phyloP scores from a whole-genome alignment of 106 monocot species.

The Apostasia shenzhenica region DNA sequence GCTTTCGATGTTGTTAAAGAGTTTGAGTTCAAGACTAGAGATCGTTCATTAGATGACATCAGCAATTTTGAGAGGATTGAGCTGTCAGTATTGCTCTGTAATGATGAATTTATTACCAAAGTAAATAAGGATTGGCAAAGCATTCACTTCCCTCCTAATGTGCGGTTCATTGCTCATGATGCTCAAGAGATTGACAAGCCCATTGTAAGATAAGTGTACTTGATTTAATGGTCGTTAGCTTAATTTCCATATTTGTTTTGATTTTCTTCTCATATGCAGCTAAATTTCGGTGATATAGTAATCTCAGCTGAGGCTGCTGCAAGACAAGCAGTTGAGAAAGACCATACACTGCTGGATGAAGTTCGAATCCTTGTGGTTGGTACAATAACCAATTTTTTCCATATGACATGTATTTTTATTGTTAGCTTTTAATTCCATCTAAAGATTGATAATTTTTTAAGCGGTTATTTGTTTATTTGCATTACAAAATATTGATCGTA shows the following conservation, averaged over 20 bases:
- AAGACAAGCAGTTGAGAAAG: conserved; percentile 86
- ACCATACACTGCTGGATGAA: conserved; percentile 89
- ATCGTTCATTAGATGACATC: conserved; percentile 23
- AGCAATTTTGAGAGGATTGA: conserved; percentile 42
- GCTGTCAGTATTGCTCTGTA: conserved; percentile 39
- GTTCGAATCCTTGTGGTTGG: conserved; percentile 77
- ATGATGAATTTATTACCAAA: conserved; percentile 40
- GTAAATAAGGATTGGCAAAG: conserved; percentile 56
- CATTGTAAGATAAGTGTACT: conserved; percentile 23
- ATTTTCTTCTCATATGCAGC: conserved; percentile 32
- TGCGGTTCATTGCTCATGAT: conserved; percentile 41
- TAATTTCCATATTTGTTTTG: conserved; percentile 5
- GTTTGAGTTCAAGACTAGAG: conserved; percentile 33
- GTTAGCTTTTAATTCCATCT: background rate
- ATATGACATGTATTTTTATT: background rate
- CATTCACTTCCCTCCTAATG: conserved; percentile 40
- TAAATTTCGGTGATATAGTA: conserved; percentile 80
- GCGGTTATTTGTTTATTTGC: too few relatives aligned
- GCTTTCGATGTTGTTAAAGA: conserved; percentile 40
- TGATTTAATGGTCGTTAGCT: background rate
- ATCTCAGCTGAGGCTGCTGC: conserved; percentile 96
- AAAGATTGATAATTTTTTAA: background rate
- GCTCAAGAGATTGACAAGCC: conserved; percentile 37
- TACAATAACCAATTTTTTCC: conserved; percentile 2
- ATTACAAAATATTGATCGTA: too few relatives aligned